phyloP scores from a whole-genome alignment of 2,329 filamentous ascomycete genomes.

The Cercospora nicotianae region DNA sequence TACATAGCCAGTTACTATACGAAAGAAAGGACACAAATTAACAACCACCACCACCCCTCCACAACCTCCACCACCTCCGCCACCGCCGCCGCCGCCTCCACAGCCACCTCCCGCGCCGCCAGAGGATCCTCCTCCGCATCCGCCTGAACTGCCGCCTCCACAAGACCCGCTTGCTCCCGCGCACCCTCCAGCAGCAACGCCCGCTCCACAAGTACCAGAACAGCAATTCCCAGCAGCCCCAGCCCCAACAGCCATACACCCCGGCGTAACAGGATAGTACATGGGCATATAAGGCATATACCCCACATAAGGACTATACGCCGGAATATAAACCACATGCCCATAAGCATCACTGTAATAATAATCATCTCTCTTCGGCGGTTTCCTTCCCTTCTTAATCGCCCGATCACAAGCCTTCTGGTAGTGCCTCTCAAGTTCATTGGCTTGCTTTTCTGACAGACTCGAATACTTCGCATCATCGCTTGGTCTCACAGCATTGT shows the following conservation, averaged over 20 bases:
- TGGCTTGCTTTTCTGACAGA: slow-evolving; percentile 34
- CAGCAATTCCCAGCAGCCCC: slow-evolving; percentile 51
- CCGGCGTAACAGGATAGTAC: slow-evolving; percentile 48
- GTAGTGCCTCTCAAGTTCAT: slow-evolving; percentile 58
- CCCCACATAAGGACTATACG: slow-evolving; percentile 44
- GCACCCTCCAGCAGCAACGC: slow-evolving; percentile 42
- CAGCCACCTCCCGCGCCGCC: slow-evolving; percentile 14
- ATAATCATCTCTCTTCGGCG: slow-evolving; percentile 41
- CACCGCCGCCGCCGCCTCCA: slow-evolving; percentile 17
- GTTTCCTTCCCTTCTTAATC: slow-evolving; percentile 41
- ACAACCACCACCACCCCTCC: slow-evolving; percentile 4
- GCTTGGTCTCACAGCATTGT: slow-evolving; percentile 61
- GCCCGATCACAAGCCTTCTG: slow-evolving; percentile 43
- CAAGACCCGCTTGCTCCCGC: slow-evolving; percentile 33
- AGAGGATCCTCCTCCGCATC: slow-evolving; percentile 2
- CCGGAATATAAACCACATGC: slow-evolving; percentile 29
- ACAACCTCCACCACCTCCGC: slow-evolving; percentile 15
- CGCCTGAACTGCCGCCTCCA: slow-evolving; percentile 13
- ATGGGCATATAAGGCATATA: slow-evolving; percentile 41
- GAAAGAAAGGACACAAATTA: background rate
- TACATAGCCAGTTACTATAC: slow-evolving; percentile 2
- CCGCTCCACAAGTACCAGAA: slow-evolving; percentile 45
- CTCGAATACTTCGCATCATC: slow-evolving; percentile 27
- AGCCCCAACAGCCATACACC: slow-evolving; percentile 44
- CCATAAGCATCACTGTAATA: slow-evolving; percentile 48